Evolutionary conservation across 495 filamentous ascomycete genomes (phyloP), one percentile per base, ranked within the genome.

Genomic region (Astrothelium subdiscretum): DNA sequence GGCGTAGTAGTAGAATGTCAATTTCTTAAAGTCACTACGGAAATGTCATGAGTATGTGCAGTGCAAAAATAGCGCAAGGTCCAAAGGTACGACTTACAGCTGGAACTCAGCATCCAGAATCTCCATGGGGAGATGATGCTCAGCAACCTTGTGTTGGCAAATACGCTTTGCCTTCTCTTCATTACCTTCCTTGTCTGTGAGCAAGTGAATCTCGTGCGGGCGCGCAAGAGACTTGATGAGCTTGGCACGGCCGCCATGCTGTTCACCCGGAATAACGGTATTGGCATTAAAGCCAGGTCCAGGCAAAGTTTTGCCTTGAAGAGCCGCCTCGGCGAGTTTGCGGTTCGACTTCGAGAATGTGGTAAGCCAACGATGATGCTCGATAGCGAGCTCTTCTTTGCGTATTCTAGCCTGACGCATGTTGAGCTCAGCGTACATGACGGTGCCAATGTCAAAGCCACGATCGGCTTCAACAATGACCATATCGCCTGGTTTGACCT

Each of bases 51-150:
- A 59, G 51, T 57, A 3, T 60, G 22, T 57, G 12, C 26, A 44
- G 15, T n/a, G 59, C 31, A 22, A 32, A 48, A 38, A 48, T 3
- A 24, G 24, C 22, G 26, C 31, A 24, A 26, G 15, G 35, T 38
- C 22, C 24, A 26, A 10, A 15, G 12, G 43, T 32, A 20, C 31
- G 24, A 72, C 90, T 82, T 79, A 96, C 94, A 96, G 91, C 70
- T 98, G 94, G 72, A 95, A 98, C 73, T 98, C 94, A n/a, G 94
- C 94, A 74, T 98, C 94, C 15, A 98, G 82, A 62, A 98, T 97
- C 70, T 98, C 94, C 94, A 98, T 97, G 62, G 92, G 89, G 12
- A 98, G 81, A 44, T 89, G 87, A 75, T 97, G 92, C 68, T 97
- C 94, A 54, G 84, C 85, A 40, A 96, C 95, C 72, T 98, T 98